phyloP scores from a whole-genome alignment of 768 basidiomycete genomes.

The Leccinellum luteum region DNA sequence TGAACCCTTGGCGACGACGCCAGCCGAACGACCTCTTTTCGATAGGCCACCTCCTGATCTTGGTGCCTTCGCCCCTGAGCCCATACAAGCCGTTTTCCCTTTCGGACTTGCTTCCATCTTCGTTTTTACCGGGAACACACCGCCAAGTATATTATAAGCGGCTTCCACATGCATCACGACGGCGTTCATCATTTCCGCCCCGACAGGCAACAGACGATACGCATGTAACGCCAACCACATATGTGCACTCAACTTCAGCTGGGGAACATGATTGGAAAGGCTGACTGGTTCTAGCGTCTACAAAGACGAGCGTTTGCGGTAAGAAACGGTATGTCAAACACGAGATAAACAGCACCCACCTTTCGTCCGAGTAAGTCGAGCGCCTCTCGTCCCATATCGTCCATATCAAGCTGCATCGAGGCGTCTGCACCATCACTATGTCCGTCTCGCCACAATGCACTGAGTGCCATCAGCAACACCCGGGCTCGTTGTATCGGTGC shows the following conservation, averaged over 20 bases:
- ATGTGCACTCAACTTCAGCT: constrained; percentile 55
- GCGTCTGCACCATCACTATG: constrained; percentile 20
- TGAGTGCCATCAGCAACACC: constrained; percentile 52
- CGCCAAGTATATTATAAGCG: constrained; percentile 49
- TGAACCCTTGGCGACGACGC: neutral
- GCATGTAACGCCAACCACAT: constrained; percentile 72
- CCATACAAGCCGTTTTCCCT: constrained; percentile 21
- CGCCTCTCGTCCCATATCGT: constrained; percentile 41
- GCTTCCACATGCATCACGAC: constrained; percentile 53
- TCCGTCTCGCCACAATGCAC: constrained; percentile 37
- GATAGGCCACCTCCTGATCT: constrained; percentile 2
- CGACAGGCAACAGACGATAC: constrained; percentile 49
- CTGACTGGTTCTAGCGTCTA: constrained; percentile 33
- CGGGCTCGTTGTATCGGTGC: constrained; percentile 62
- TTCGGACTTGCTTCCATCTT: constrained; percentile 10
- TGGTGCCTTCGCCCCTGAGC: constrained; percentile 14
- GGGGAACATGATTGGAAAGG: constrained; percentile 32
- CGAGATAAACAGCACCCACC: constrained; percentile 34
- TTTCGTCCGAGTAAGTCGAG: constrained; percentile 39
- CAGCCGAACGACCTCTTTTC: constrained; percentile 39
- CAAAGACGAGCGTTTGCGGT: neutral
- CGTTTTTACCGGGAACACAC: constrained; percentile 31
- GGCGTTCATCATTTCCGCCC: constrained; percentile 37
- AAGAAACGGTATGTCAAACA: neutral
- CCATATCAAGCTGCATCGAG: constrained; percentile 25